phyloP scores from a whole-genome alignment of 352 stramenopile genomes.

The Phytophthora meadii region DNA sequence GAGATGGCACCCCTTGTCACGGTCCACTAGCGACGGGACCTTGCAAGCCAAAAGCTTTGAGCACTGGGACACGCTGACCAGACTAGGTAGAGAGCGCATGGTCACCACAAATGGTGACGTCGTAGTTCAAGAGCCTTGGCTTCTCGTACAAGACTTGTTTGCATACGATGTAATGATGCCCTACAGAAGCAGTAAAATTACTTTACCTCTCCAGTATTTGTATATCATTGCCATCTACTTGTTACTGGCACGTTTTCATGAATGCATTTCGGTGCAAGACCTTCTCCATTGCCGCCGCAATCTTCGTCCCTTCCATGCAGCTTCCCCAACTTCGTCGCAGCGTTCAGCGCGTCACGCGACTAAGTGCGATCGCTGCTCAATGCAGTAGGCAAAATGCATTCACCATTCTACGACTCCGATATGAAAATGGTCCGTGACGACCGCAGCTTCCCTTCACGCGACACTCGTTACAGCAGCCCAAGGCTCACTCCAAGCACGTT shows the following conservation, averaged over 20 bases:
- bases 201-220: background rate
- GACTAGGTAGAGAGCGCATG: background rate
- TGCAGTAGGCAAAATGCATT: constrained; percentile 18
- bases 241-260: background rate
- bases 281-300: background rate
- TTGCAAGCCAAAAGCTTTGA: background rate
- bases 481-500: constrained; percentile 3
- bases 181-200: background rate
- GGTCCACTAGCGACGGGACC: background rate
- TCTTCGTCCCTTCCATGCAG: constrained; percentile 26
- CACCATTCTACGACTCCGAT: constrained; percentile 2
- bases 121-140: background rate
- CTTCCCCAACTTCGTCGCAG: constrained; percentile 8
- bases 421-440: constrained; percentile 19
- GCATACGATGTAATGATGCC: too few relatives aligned
- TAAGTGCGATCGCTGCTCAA: constrained; percentile 19
- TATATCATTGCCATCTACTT: background rate
- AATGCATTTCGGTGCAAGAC: constrained; percentile 5
- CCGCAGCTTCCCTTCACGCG: constrained; percentile 24
- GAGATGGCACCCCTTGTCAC: background rate
- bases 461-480: constrained; percentile 14
- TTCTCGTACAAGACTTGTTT: too few relatives aligned
- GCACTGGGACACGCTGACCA: background rate
- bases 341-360: constrained; percentile 28
- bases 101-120: too few relatives aligned